Percentiles rank a stretch among this genome's conserved stretches.
phyloP scores from a whole-genome alignment of 208 protist species.

The Acanthamoeba healyi region DNA sequence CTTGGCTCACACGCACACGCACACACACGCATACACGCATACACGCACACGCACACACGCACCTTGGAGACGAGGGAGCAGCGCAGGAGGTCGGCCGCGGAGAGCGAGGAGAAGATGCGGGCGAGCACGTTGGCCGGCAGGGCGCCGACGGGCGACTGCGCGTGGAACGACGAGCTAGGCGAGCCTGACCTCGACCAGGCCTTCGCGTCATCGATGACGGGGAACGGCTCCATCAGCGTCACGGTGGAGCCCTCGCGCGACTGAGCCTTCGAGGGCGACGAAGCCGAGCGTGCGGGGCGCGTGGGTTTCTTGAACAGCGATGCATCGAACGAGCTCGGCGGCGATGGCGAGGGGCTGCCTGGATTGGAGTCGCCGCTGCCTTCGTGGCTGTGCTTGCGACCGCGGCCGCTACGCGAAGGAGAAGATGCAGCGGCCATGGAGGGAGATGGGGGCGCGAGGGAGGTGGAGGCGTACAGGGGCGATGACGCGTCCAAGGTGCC shows the following conservation, averaged over 20 bases:
- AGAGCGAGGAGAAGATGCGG: slow-evolving; percentile 39
- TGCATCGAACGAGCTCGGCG: neutral
- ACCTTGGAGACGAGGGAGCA: slow-evolving; percentile 56
- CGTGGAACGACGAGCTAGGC: neutral
- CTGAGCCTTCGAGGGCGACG: neutral
- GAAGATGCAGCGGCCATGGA: too few species aligned
- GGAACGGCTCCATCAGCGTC: neutral
- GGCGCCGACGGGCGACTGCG: neutral
- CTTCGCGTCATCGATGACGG: neutral
- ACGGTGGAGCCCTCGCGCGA: neutral
- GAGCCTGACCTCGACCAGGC: neutral
- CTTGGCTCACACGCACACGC: neutral
- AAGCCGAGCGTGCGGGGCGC: neutral
- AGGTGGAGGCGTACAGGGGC: neutral
- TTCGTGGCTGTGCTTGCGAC: neutral
- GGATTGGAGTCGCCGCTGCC: neutral
- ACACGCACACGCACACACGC: neutral
- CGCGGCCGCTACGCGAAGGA: neutral
- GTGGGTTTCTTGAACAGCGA: neutral
- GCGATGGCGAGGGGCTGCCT: neutral
- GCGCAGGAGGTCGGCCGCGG: slow-evolving; percentile 1
- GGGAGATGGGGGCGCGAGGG: neutral
- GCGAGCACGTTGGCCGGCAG: neutral
- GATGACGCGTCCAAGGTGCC: neutral
- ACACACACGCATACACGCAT: neutral